Percentiles rank a stretch among this genome's conserved stretches.
Conservation (phyloP, 805 yeast genomes). For the Naumovozyma baii region DNA sequence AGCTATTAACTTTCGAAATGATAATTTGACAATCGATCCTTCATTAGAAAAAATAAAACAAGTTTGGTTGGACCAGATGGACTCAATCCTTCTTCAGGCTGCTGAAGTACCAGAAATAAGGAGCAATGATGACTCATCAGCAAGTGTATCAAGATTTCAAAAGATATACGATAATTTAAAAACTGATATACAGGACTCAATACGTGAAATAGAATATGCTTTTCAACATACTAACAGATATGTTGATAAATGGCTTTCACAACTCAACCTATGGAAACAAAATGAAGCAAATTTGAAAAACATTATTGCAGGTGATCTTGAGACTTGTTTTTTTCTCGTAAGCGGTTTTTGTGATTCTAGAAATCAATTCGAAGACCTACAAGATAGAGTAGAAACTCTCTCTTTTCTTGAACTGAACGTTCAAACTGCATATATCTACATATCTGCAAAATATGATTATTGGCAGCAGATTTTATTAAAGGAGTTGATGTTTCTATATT, state of each 20-base stretch:
- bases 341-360: slow-evolving; percentile 1
- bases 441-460: slow-evolving; percentile 44
- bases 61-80: background rate
- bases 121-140: background rate
- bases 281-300: slow-evolving; percentile 4
- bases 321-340: slow-evolving; percentile 3
- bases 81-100: background rate
- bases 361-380: background rate
- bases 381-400: background rate
- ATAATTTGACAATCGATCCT: background rate
- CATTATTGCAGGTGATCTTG: slow-evolving; percentile 1
- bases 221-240: background rate
- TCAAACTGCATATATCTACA: slow-evolving; percentile 44
- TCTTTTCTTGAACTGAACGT: slow-evolving; percentile 32
- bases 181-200: background rate
- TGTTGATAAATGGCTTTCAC: slow-evolving; percentile 1
- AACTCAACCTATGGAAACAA: slow-evolving; percentile 6
- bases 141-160: background rate
- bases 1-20: background rate
- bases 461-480: slow-evolving; percentile 39
- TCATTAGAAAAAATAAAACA: background rate
- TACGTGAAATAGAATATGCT: background rate
- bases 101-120: background rate
- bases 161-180: too few relatives aligned
- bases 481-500: background rate